Conservation (phyloP, 208 protist genomes). For the Wallacemonas sp. region DNA sequence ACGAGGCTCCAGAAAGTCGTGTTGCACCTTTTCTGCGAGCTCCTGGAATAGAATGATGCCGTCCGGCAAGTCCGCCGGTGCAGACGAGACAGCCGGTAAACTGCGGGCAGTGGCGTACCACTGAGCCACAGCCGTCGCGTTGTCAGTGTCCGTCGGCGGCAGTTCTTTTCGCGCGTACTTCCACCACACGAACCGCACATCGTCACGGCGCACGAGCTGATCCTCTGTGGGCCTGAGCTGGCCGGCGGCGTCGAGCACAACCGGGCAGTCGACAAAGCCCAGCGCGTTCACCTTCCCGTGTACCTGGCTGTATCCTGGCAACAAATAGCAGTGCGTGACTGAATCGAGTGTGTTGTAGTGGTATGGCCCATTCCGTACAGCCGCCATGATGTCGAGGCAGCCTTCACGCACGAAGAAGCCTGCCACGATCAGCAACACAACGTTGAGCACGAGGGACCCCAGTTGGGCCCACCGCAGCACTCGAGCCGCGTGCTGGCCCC, state of each 20-base stretch:
- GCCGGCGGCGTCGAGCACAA: conserved; percentile 34
- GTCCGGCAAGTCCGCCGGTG: conserved; percentile 35
- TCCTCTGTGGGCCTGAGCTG: conserved; percentile 46
- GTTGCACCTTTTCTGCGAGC: conserved; percentile 27
- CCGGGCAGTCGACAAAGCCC: conserved; percentile 50
- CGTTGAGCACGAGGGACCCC: conserved; percentile 23
- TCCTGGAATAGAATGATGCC: conserved; percentile 59
- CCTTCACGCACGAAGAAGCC: conserved; percentile 57
- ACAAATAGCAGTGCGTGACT: conserved; percentile 67
- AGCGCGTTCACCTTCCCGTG: conserved; percentile 68
- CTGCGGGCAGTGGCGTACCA: conserved; percentile 20
- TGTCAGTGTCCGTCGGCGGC: neutral
- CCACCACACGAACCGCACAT: conserved; percentile 49
- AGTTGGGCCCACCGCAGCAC: neutral
- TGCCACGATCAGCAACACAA: conserved; percentile 31
- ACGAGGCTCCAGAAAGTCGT: conserved; percentile 36
- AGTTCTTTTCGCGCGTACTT: conserved; percentile 33
- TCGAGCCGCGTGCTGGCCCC: too few species aligned
- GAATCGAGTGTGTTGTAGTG: conserved; percentile 51
- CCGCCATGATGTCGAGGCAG: conserved; percentile 36
- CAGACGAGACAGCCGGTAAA: conserved; percentile 16
- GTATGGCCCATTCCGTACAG: conserved; percentile 33
- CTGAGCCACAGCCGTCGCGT: neutral
- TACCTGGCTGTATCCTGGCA: conserved; percentile 69
- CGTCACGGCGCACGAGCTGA: conserved; percentile 18